These are phyloP conservation scores for Lactarius psammicola DNA, from an alignment of 768 basidiomycete genomes.

Conservation along the genomic window DNA sequence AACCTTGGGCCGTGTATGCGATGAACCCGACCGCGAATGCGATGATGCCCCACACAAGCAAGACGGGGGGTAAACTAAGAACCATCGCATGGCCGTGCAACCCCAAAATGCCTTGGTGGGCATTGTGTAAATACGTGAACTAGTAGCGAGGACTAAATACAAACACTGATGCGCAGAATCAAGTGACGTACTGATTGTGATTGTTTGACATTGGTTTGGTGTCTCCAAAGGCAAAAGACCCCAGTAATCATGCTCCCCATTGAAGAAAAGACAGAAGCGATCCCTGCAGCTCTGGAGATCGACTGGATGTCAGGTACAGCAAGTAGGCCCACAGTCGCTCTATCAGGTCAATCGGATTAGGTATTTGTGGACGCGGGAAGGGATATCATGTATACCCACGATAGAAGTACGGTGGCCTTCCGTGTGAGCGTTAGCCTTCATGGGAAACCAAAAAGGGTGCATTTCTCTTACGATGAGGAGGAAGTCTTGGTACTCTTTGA, in stretches of 20 bases:
- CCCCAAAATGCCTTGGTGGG: constrained; percentile 45
- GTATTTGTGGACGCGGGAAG: background rate
- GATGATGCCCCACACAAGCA: constrained; percentile 56
- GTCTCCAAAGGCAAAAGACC: constrained; percentile 56
- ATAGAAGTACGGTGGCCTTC: constrained; percentile 54
- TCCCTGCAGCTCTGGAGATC: constrained; percentile 36
- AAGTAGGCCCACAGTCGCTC: constrained; percentile 52
- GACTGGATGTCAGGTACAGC: constrained; percentile 43
- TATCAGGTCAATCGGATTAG: constrained; percentile 26
- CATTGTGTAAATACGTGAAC: constrained; percentile 57
- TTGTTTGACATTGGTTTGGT: constrained; percentile 47
- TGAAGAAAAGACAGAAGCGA: constrained; percentile 48
- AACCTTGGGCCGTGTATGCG: constrained; percentile 44
- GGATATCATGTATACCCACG: constrained; percentile 37
- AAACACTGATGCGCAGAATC: background rate
- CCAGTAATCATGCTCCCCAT: constrained; percentile 56
- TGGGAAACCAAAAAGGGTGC: background rate
- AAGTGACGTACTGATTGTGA: constrained; percentile 41
- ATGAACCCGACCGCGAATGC: constrained; percentile 48
- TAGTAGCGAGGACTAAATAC: constrained; percentile 31
- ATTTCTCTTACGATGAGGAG: constrained; percentile 47
- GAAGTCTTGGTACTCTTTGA: constrained; percentile 56
- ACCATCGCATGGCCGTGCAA: constrained; percentile 51
- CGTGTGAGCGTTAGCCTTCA: background rate
- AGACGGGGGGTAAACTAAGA: constrained; percentile 51